Percentiles rank a stretch among this genome's conserved stretches.
Conservation (phyloP, 306 rosid species). For the Cucurbita pepo region DNA sequence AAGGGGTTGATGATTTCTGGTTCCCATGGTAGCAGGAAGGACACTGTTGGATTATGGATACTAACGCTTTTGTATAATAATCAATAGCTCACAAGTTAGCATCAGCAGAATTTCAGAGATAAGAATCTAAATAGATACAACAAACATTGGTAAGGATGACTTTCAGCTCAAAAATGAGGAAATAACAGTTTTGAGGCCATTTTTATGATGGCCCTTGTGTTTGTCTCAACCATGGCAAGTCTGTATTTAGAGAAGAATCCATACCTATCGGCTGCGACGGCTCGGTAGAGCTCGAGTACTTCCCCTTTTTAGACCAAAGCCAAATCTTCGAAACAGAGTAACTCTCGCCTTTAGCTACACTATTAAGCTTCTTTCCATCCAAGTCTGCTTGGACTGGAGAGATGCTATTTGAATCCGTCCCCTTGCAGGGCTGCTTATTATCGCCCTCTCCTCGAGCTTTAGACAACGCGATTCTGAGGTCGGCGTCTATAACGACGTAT, state of each 20-base stretch:
- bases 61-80: background rate
- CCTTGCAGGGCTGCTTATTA: slow-evolving; percentile 13
- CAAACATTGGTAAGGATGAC: slow-evolving; percentile 20
- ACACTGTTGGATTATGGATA: background rate
- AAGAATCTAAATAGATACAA: slow-evolving; percentile 2
- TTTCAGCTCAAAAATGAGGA: background rate
- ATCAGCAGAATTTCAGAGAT: background rate
- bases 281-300: slow-evolving; percentile 36
- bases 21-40: background rate
- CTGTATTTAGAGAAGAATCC: slow-evolving; percentile 49
- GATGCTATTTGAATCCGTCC: slow-evolving; percentile 22
- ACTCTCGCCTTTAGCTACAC: slow-evolving; percentile 85
- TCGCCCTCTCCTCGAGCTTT: slow-evolving; percentile 21
- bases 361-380: slow-evolving; percentile 66
- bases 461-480: slow-evolving; percentile 51
- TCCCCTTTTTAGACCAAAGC: slow-evolving; percentile 88
- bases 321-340: slow-evolving; percentile 92
- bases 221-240: slow-evolving; percentile 56
- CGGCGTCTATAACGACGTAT: slow-evolving; percentile 62
- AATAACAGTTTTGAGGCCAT: slow-evolving; percentile 14
- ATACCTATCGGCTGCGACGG: slow-evolving; percentile 38
- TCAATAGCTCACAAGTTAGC: slow-evolving; percentile 1
- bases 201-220: slow-evolving; percentile 39
- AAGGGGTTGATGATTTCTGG: background rate
- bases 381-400: slow-evolving; percentile 36